Evolutionary conservation across 1,139 yeast genomes (phyloP).

Genomic region (Yamadazyma aaseri): DNA sequence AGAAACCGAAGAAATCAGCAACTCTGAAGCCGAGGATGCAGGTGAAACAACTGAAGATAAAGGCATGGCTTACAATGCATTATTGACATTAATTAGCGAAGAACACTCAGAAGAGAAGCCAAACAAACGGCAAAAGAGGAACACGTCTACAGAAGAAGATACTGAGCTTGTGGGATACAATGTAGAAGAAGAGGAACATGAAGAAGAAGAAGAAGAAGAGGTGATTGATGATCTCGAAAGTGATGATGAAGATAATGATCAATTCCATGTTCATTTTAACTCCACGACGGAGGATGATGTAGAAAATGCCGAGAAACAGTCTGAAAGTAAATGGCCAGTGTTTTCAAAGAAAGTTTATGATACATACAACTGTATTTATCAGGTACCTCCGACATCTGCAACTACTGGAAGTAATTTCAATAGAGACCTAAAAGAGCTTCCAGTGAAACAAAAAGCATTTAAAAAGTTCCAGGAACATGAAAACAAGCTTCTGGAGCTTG

Average conservation of each 20-base stretch:
- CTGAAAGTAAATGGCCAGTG: conserved; percentile 28
- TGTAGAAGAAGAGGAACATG: conserved; percentile 32
- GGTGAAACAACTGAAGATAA: conserved; percentile 16
- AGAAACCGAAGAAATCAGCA: conserved; percentile 5
- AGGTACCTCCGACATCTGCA: conserved; percentile 30
- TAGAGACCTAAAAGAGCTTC: conserved; percentile 12
- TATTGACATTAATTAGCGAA: conserved; percentile 64
- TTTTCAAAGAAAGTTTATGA: conserved; percentile 16
- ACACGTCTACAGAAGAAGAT: conserved; percentile 23
- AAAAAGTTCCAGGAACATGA: conserved; percentile 23
- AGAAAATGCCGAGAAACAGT: conserved; percentile 27
- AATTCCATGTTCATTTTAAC: conserved; percentile 77
- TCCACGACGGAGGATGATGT: conserved; percentile 45
- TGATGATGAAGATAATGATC: conserved; percentile 45
- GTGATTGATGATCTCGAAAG: conserved; percentile 28
- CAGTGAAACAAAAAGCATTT: conserved; percentile 32
- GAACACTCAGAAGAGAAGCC: conserved; percentile 32
- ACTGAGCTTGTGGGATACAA: conserved; percentile 30
- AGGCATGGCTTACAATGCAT: conserved; percentile 68
- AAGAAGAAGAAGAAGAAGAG: conserved; percentile 27
- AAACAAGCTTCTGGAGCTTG: conserved; percentile 21
- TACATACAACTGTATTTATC: conserved; percentile 26
- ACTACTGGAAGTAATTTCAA: conserved; percentile 8
- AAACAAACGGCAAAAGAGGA: conserved; percentile 27
- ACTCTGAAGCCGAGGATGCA: conserved; percentile 13